A percentile compares a stretch with the other conserved stretches of the same genome.
phyloP scores from a whole-genome alignment of 129 eudicot genomes.

The Pulicaria dysenterica region DNA sequence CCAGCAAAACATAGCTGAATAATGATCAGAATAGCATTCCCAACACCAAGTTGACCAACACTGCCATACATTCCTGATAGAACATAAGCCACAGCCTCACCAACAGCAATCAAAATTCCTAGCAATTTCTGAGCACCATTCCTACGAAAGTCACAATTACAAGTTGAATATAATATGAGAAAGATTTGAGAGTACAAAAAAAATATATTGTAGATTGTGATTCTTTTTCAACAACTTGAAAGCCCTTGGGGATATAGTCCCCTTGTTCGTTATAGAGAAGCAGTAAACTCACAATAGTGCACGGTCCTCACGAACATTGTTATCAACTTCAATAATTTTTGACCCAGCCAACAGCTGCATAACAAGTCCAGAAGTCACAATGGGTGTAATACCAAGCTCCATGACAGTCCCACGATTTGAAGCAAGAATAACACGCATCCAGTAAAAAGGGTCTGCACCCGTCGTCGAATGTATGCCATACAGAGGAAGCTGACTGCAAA shows the following conservation, averaged over 20 bases:
- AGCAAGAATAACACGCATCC: slow-evolving; percentile 67
- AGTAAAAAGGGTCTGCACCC: slow-evolving; percentile 64
- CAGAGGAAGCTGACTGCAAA: slow-evolving; percentile 66
- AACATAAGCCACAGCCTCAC: slow-evolving; percentile 73
- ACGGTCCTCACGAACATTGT: slow-evolving; percentile 60
- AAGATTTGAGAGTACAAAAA: neutral
- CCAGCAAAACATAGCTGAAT: slow-evolving; percentile 75
- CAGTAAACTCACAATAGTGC: slow-evolving; percentile 51
- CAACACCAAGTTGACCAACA: slow-evolving; percentile 82
- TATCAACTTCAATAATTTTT: slow-evolving; percentile 42
- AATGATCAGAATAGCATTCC: slow-evolving; percentile 72
- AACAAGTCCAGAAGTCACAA: slow-evolving; percentile 55
- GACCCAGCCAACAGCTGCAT: slow-evolving; percentile 55
- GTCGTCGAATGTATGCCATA: slow-evolving; percentile 66
- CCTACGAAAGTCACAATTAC: slow-evolving; percentile 30
- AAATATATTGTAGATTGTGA: neutral
- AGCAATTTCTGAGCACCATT: slow-evolving; percentile 83
- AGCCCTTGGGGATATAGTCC: neutral
- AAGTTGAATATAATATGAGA: neutral
- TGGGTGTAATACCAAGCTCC: slow-evolving; percentile 60
- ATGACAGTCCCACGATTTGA: slow-evolving; percentile 60
- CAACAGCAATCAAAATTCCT: slow-evolving; percentile 71
- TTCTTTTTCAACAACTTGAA: neutral
- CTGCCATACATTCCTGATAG: slow-evolving; percentile 75
- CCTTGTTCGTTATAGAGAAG: neutral